These are phyloP conservation scores for Corallochytrium limacisporum DNA, from an alignment of 78 protist species.

Conservation along the genomic window DNA sequence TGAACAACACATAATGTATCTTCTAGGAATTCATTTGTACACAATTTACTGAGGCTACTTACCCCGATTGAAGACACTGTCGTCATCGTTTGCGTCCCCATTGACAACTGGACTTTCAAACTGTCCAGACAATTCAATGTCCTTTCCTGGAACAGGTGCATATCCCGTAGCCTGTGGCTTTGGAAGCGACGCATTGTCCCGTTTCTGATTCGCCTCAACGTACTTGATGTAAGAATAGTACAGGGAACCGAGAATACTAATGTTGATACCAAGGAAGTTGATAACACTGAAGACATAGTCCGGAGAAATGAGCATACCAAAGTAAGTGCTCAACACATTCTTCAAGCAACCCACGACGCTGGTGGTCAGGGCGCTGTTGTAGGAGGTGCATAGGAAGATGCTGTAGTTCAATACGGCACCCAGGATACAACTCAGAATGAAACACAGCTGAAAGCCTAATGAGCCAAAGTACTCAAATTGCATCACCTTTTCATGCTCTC, in stretches of 20 bases:
- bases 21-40: too few relatives aligned
- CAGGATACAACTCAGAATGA: background rate
- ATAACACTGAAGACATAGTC: constrained; percentile 15
- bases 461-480: background rate
- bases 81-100: too few relatives aligned
- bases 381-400: constrained; percentile 18
- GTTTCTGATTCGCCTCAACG: background rate
- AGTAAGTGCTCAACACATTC: constrained; percentile 21
- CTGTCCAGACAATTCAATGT: too few relatives aligned
- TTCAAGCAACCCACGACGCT: constrained; percentile 22
- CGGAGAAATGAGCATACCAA: constrained; percentile 3
- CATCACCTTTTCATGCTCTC: background rate
- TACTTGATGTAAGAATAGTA: constrained; percentile 18
- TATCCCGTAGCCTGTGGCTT: too few relatives aligned
- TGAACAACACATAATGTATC: too few relatives aligned
- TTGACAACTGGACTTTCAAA: too few relatives aligned
- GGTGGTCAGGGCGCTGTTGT: constrained; percentile 37
- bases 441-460: background rate
- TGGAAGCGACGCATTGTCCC: too few relatives aligned
- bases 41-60: too few relatives aligned
- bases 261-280: constrained; percentile 26
- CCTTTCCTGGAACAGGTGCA: too few relatives aligned
- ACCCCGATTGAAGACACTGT: too few relatives aligned
- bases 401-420: constrained; percentile 14
- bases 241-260: constrained; percentile 10